Base-by-base conservation (phyloP, 495 filamentous ascomycete species). In the Xylaria acuta region DNA sequence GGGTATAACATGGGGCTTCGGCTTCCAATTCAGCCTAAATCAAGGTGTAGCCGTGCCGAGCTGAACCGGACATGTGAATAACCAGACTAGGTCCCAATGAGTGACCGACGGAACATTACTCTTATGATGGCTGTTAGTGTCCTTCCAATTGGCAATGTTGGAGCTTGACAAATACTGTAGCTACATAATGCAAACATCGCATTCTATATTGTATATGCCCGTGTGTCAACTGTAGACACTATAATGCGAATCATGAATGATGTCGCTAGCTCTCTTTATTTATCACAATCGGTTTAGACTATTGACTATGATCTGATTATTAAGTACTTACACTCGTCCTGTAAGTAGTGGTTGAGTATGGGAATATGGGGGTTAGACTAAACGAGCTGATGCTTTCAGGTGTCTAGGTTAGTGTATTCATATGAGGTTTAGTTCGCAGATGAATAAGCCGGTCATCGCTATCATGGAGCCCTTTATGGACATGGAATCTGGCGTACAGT, bases 21-120 rank as follows among this genome's bases (percentile, higher is more conserved):
- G 38, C 40, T 47, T 64, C 6, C 27, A 47, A 47, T 64, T 64
- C 41, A 64, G 62, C 62, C 62, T 64, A 64, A 64, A 64, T 64
- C 41, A 45, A 64, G 25, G 41, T 25, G 62, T 64, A 47, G 62
- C 62, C n/a, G 20, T 64, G 22, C 25, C 62, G 38, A 45, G 25
- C 27, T 47, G 22, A 47, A 25, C 22, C 8, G n/a, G n/a, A 63
- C 38, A 41, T 63, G 36, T 63, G 32, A 41, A 63, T 63, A 40
- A n/a, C 38, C 43, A 43, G 38, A 63, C 32, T 7, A 60, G n/a
- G 38, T 60, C 34, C 58, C 34, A 38, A 38, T 36, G 20, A 60
- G 58, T 38, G 34, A 38, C 58, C 53, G 32, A 16, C 8, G 20
- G 18, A 60, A 3, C 32, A 38, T 22, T 38, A 4, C 58, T 38